Conservation (phyloP, 2,329 filamentous ascomycete genomes). For the Blastomyces parvus region DNA sequence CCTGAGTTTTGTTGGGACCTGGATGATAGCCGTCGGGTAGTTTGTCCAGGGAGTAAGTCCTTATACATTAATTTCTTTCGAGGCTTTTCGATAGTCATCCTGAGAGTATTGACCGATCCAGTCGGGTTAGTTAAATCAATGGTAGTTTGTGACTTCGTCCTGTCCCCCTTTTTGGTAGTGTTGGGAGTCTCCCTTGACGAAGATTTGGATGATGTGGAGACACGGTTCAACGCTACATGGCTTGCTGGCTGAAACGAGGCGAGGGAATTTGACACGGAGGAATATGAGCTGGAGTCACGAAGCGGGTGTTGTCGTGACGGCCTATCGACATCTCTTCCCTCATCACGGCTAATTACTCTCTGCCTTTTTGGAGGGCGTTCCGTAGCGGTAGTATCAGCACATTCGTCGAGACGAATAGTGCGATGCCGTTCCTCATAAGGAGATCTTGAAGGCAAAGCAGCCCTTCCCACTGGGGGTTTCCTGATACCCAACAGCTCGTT, state of each 20-base stretch:
- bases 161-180: neutral
- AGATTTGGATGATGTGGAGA: neutral
- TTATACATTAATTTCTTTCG: constrained; percentile 38
- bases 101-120: constrained; percentile 23
- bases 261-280: neutral
- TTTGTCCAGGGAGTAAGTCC: constrained; percentile 28
- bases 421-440: constrained; percentile 48
- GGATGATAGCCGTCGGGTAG: constrained; percentile 10
- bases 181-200: neutral
- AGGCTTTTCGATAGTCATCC: constrained; percentile 28
- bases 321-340: neutral
- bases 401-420: neutral
- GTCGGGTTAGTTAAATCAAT: neutral
- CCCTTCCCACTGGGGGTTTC: constrained; percentile 54
- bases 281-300: constrained; percentile 3
- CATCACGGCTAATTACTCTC: constrained; percentile 9
- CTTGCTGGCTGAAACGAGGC: constrained; percentile 2
- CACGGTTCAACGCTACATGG: neutral
- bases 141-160: neutral
- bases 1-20: constrained; percentile 8
- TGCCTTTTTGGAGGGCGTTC: constrained; percentile 10
- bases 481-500: constrained; percentile 57
- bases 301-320: neutral
- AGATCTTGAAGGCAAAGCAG: constrained; percentile 48
- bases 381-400: constrained; percentile 6